Conservation (phyloP, 2,329 filamentous ascomycete genomes). For the Botrytis pseudocinerea region DNA sequence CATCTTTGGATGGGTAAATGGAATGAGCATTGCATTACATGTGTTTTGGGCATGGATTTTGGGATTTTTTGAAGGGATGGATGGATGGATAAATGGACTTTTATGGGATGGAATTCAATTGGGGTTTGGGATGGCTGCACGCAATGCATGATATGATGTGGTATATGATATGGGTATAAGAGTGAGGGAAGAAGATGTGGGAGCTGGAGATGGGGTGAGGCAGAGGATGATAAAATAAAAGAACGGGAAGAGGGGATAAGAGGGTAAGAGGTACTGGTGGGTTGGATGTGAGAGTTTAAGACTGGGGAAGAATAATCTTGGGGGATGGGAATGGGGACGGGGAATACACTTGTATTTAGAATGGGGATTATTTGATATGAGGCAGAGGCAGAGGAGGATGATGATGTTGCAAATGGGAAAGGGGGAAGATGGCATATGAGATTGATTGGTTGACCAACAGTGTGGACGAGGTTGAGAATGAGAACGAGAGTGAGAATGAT, state of each 20-base stretch:
- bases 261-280: not conserved
- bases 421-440: not conserved
- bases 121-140: not conserved
- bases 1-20: not conserved
- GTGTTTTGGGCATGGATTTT: slow-evolving; percentile 5
- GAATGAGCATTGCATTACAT: slow-evolving; percentile 10
- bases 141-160: slow-evolving; percentile 1
- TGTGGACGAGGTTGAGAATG: not conserved
- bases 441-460: not conserved
- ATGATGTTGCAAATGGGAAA: not conserved
- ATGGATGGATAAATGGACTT: not conserved
- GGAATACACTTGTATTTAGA: slow-evolving; percentile 11
- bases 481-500: slow-evolving; percentile 1
- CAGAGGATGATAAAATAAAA: not conserved
- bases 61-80: not conserved
- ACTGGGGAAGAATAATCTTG: not conserved
- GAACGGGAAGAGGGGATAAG: not conserved
- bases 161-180: slow-evolving; percentile 2
- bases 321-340: not conserved
- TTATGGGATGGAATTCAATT: not conserved
- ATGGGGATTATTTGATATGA: slow-evolving; percentile 2
- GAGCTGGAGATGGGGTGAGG: not conserved
- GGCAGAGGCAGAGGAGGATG: not conserved
- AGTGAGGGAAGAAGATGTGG: not conserved
- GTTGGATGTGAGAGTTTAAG: not conserved